Evolutionary conservation across 805 yeast genomes (phyloP), one percentile per base, ranked within the genome.

Genomic region (Yarrowia porcina): DNA sequence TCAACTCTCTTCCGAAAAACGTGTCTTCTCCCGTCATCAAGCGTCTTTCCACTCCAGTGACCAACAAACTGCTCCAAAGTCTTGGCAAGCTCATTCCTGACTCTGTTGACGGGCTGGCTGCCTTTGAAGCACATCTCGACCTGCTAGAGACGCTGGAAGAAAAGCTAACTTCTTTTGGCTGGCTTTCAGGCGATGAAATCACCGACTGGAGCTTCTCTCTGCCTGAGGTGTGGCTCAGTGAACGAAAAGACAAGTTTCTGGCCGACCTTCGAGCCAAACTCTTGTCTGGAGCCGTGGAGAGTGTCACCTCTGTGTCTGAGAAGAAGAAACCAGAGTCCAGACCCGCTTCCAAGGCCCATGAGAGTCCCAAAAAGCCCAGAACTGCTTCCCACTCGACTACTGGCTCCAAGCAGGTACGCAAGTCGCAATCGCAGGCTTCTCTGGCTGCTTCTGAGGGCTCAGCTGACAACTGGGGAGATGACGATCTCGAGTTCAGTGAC

Each of bases 401-500:
- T 5, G 47, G 47, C 9, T 42, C 33, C 21, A 45, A 20, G 13
- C 36, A 27, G 18, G 52, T 32, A 17, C 27, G 27, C 18, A 27
- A 30, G 13, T 28, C 63, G n/a, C 38, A 18, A 11, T 49, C 57
- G 2, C 47, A 21, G 30, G 28, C 25, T 11, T 50, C 54, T 9
- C 27, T 28, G 45, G 33, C 47, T 11, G 44, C 27, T 28, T 33
- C 36, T 6, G 61, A 59, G 35, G 52, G 61, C 23, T 36, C 57
- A 4, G 47, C 38, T 15, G 45, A 52, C 50, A 38, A 64, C 27
- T 64, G 66, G 66, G 59, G 64, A 35, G 67, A 67, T 15, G 69
- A 64, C 17, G 69, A 65, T 15, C 65, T 68, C 66, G 64, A 61
- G 27, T 66, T 68, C 64, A 62, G 63, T 21, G 68, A 66, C 32